Evolutionary conservation across 2,329 filamentous ascomycete genomes (phyloP).

Genomic region (Cordyceps farinosa): DNA sequence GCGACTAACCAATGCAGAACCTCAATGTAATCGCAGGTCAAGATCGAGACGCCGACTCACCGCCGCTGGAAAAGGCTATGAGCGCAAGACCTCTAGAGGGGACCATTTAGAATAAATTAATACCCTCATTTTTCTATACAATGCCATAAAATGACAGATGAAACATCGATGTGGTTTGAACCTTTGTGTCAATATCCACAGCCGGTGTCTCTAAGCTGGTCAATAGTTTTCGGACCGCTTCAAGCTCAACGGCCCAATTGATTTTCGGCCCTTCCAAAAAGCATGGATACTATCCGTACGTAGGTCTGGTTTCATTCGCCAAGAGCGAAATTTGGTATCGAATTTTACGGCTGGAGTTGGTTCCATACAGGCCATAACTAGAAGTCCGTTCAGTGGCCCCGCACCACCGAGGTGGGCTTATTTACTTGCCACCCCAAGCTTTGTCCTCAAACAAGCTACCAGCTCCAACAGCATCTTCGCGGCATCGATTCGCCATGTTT

Average conservation of each 20-base stretch:
- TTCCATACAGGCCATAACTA: too few relatives aligned
- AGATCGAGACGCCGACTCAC: not conserved
- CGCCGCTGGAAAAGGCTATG: not conserved
- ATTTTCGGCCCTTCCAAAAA: too few relatives aligned
- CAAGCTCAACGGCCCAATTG: too few relatives aligned
- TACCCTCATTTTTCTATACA: not conserved
- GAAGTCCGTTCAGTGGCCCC: not conserved
- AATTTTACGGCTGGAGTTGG: too few relatives aligned
- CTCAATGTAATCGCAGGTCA: not conserved
- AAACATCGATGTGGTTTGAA: too few relatives aligned
- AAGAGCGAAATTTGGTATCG: too few relatives aligned
- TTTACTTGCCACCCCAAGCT: conserved; percentile 5
- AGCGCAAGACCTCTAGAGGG: not conserved
- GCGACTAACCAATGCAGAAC: not conserved
- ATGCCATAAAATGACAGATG: not conserved
- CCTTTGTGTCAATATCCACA: too few relatives aligned
- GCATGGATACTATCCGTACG: too few relatives aligned
- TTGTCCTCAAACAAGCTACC: not conserved
- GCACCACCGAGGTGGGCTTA: not conserved
- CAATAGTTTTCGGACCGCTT: too few relatives aligned
- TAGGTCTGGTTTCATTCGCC: too few relatives aligned
- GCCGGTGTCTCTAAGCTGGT: too few relatives aligned
- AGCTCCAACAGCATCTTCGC: not conserved
- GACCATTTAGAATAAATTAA: not conserved
- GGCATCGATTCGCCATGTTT: conserved; percentile 11